Base-by-base conservation (phyloP, 148 eudicot species). In the Cornus kousa region DNA sequence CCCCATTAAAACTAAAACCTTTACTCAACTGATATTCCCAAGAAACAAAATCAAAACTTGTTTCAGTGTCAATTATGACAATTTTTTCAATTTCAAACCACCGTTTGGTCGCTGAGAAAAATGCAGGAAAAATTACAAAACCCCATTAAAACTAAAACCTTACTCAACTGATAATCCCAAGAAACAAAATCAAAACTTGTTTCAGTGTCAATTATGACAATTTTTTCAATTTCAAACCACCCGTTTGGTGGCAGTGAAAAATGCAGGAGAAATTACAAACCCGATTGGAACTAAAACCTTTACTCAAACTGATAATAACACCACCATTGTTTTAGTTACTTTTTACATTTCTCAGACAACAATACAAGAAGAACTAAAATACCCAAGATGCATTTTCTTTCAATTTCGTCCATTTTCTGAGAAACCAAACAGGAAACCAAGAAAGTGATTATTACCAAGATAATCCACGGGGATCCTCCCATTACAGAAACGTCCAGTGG, bases 401-500 rank as follows among this genome's bases (percentile, higher is more conserved):
- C 33, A 62, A 13, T 78, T 35, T 37, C 46, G 7, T 70, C 74
- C 59, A 13, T 70, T 19, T 70, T 55, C 59, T 33, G 23, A 22
- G 43, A 64, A 78, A 70, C 74, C 67, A 69, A 69, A 74, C 68
- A 62, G 50, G 24, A 71, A 60, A 70, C 19, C 31, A 78, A 71
- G 62, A 78, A 71, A 71, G 12, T 48, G 48, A 12, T 17, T 12
- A 53, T 23, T 87, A 93, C 97, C 98, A 33, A 95, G 92, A 93
- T 80, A 95, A 87, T 93, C 98, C 33, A 96, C 98, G 3, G 97
- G 95, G 40, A 92, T 87, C 77, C 98, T 88, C 3, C 99, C 99
- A 82, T 96, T 93, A 50, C 86, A 92, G 73, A 96, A 96, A 1
- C 99, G 83, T 23, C 99, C 99, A 74, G 98, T 90, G 65, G 99